A percentile compares a stretch with the other conserved stretches of the same genome.
phyloP scores from a whole-genome alignment of 2,329 filamentous ascomycete genomes.

The Claviceps capensis region DNA sequence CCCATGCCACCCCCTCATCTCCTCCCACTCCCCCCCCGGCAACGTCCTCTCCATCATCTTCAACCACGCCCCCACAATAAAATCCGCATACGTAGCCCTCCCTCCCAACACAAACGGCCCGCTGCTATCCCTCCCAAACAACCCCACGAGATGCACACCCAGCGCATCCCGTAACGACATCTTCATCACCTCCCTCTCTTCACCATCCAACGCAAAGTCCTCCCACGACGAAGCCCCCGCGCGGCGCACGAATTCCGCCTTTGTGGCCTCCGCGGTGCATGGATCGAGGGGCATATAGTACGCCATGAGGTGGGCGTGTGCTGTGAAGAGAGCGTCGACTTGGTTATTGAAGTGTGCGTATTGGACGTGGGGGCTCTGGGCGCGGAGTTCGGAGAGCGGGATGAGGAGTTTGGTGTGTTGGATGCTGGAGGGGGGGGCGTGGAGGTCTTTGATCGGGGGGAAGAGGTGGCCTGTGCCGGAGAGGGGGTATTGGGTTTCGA shows the following conservation, averaged over 20 bases:
- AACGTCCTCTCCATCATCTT: constrained; percentile 28
- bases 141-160: constrained; percentile 22
- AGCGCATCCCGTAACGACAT: constrained; percentile 27
- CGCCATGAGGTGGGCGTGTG: constrained; percentile 26
- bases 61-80: constrained; percentile 44
- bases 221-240: constrained; percentile 31
- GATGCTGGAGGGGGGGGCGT: constrained; percentile 1
- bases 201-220: constrained; percentile 24
- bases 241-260: constrained; percentile 34
- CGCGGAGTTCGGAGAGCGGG: constrained; percentile 23
- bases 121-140: constrained; percentile 23
- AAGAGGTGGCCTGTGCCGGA: constrained; percentile 30
- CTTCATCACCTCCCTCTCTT: constrained; percentile 24
- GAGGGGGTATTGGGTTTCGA: constrained; percentile 37
- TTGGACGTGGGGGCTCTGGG: constrained; percentile 10
- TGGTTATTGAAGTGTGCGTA: constrained; percentile 32
- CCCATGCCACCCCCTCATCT: constrained; percentile 32
- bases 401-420: constrained; percentile 4
- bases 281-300: constrained; percentile 37
- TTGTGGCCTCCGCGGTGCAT: constrained; percentile 26
- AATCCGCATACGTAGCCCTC: constrained; percentile 36
- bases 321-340: constrained; percentile 40
- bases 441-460: constrained; percentile 15
- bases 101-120: constrained; percentile 36
- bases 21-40: constrained; percentile 31